Base-by-base conservation (phyloP, 2,329 filamentous ascomycete genomes). In the Monilinia laxa region DNA sequence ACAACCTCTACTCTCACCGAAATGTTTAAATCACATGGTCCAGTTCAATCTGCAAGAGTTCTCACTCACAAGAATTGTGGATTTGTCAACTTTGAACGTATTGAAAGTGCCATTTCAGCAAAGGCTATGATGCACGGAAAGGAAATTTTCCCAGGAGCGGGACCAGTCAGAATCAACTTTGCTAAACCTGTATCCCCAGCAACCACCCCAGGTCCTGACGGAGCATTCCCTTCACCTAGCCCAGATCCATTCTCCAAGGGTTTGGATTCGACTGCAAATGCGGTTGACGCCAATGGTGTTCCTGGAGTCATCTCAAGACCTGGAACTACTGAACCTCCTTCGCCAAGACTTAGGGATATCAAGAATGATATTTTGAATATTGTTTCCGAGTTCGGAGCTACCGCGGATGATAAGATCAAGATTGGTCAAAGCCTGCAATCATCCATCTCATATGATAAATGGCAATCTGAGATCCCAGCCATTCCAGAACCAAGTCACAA, bases 11-110 rank as follows among this genome's bases (percentile, higher is more conserved):
- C 95, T 0, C 81, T 99, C 68, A 92, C 92, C 67, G 93, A 96
- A 71, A 97, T 98, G 80, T 99, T 99, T 81, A 91, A 92, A 77
- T 85, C 89, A n/a, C 96, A 95, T 72, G 95, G 95, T 12, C 85
- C 90, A 3, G 97, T 99, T 70, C 85, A 95, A 71, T 97, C 94
- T 4, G 94, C 92, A 38, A 87, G 95, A 70, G 95, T 99, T 5
- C 83, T 99, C 69, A 98, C 95, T 0, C 93, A 99, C 82, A 99
- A 99, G 84, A 98, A 97, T 79, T 99, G 95, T 77, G 95, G 94
- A 3, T 99, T 99, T 73, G 94, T 99, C 76, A 99, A 99, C 79
- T 99, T 97, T 75, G 93, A 98, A 79, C 89, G 87, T 68, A 81
- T 95, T 40, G 93, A 98, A 71, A 96, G 92, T 76, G 95, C 95